phyloP scores from a whole-genome alignment of 345 rosid genomes.

The Arabis alpina region DNA sequence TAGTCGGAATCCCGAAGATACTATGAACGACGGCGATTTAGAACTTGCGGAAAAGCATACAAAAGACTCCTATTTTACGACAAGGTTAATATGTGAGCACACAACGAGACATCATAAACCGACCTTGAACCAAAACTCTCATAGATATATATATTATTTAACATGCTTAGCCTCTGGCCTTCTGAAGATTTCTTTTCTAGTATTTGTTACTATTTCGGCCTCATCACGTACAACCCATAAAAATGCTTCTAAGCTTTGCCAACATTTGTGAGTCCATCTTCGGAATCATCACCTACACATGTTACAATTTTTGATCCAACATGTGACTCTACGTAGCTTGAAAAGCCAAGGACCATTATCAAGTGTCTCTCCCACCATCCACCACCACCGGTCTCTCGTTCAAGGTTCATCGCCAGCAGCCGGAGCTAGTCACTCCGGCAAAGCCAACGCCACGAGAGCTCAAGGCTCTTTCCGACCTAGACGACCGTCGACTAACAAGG shows the following conservation, averaged over 20 bases:
- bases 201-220: no score
- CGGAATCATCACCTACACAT: no score
- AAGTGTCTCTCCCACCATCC: conserved; percentile 14
- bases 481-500: conserved; percentile 50
- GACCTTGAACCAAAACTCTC: no score
- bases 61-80: conserved; percentile 49
- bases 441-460: conserved; percentile 46
- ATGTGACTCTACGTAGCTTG: no score
- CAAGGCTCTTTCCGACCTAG: conserved; percentile 48
- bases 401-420: conserved; percentile 38
- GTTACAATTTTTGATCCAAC: no score
- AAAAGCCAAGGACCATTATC: conserved; percentile 27
- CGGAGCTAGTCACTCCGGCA: conserved; percentile 44
- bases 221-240: no score
- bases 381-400: conserved; percentile 34
- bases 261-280: no score
- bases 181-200: no score
- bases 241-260: no score
- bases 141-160: no score
- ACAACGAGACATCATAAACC: conserved; percentile 62
- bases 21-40: conserved; percentile 43
- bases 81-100: conserved; percentile 72
- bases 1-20: conserved; percentile 51
- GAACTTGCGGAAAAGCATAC: conserved; percentile 50
- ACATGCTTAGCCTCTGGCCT: no score